Evolutionary conservation across 345 rosid species (phyloP), one percentile per base, ranked within the genome.

Genomic region (Capsella bursapastoris): DNA sequence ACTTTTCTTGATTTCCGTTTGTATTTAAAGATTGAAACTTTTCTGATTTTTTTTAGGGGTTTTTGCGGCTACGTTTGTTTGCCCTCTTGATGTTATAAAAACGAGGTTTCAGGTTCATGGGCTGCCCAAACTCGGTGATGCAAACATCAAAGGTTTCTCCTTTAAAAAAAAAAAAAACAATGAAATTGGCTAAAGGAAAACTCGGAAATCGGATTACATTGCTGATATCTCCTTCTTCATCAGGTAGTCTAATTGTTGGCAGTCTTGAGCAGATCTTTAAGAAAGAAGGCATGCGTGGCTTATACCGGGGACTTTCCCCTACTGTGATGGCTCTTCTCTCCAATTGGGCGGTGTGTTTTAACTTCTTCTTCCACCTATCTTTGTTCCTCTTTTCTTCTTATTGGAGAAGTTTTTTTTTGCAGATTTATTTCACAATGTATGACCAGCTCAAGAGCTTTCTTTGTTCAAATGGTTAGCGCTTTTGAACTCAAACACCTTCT

Each of bases 51-150:
- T 58, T 70, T 49, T 76, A 92, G 96, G 96, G 58, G 89, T 83
- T 47, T 71, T 92, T 65, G 96, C 98, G 71, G 96, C 98, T 62
- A 85, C 96, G 47, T 90, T 90, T 75, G 96, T 92, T 75, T 92
- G 95, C 66, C 98, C 96, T 57, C 82, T 92, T 70, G 95, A 92
- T 80, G 98, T 92, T 13, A 90, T 92, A 61, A 92, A 92, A 75
- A 92, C 98, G 34, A 85, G 98, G 82, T 87, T 92, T 75, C 98
- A 92, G 71, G 98, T 92, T 72, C 93, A 90, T 57, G 98, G 98
- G 52, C 68, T 92, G 31, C 92, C 90, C 4, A 75, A 77, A 69
- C 80, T 84, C 29, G 64, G 74, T 35, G 65, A 71, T 80, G 70
- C 76, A 44, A 83, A 65, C 43, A 53, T 78, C 77, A 86, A 78